Percentiles rank a stretch among this genome's conserved stretches.
Conservation (phyloP, 75 land plant species). For the Selaginella moellendorffii region DNA sequence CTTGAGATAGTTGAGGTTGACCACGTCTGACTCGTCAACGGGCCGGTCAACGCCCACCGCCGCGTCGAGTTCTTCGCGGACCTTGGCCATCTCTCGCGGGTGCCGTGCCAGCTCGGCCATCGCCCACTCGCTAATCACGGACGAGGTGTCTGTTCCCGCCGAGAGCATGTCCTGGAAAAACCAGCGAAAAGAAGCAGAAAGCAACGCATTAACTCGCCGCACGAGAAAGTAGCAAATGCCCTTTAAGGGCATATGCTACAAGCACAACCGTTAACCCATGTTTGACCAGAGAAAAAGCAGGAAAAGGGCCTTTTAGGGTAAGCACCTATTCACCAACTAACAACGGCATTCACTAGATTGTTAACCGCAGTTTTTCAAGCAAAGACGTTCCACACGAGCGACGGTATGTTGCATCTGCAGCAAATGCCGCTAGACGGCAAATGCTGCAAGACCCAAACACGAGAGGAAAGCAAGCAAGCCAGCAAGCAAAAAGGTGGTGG, state of each 20-base stretch:
- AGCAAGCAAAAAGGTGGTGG: no score
- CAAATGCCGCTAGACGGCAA: no score
- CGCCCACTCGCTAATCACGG: constrained; percentile 11
- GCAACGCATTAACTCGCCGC: not conserved
- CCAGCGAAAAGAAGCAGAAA: not conserved
- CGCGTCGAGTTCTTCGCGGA: constrained; percentile 9
- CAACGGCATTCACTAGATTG: not conserved
- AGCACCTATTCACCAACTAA: not conserved
- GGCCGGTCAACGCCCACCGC: constrained; percentile 14
- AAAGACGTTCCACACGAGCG: no score
- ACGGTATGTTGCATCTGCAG: no score
- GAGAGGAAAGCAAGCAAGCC: no score
- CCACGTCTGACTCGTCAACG: constrained; percentile 13
- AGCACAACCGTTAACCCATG: not conserved
- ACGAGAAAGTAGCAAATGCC: not conserved
- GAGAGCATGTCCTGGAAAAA: constrained; percentile 9
- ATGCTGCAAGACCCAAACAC: no score
- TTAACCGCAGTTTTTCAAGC: no score
- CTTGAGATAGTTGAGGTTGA: constrained; percentile 6
- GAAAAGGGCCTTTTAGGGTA: no score
- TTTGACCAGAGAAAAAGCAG: no score
- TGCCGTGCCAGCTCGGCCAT: constrained; percentile 9
- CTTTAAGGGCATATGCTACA: not conserved
- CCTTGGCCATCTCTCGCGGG: constrained; percentile 3
- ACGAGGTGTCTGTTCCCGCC: constrained; percentile 18